Evolutionary conservation across 192 early-diverging fungal genomes (phyloP).

Genomic region (Backusella mclennaniae): DNA sequence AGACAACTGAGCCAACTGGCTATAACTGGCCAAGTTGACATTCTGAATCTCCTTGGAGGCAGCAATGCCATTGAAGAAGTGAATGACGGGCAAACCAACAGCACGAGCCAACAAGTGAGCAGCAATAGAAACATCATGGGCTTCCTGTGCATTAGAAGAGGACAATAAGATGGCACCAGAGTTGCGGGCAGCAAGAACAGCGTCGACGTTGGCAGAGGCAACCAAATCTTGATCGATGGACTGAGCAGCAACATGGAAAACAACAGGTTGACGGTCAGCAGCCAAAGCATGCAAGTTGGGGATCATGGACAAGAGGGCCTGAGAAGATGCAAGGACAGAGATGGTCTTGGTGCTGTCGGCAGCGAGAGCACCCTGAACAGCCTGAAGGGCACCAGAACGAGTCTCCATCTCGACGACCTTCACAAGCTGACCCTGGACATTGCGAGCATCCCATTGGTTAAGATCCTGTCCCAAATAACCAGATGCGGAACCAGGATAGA

Average conservation of each 20-base stretch:
- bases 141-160: conserved; percentile 80
- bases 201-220: conserved; percentile 59
- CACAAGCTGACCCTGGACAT: conserved; percentile 66
- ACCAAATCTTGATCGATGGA: conserved; percentile 60
- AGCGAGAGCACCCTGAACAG: conserved; percentile 73
- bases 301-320: conserved; percentile 78
- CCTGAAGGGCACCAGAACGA: conserved; percentile 72
- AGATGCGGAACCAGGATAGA: conserved; percentile 73
- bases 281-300: conserved; percentile 79
- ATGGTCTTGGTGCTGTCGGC: conserved; percentile 36
- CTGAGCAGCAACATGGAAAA: conserved; percentile 82
- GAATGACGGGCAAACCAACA: conserved; percentile 70
- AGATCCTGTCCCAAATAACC: conserved; percentile 62
- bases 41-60: conserved; percentile 50
- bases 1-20: conserved; percentile 46
- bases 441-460: conserved; percentile 67
- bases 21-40: conserved; percentile 53
- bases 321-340: conserved; percentile 68
- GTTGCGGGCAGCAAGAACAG: conserved; percentile 73
- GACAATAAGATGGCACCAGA: conserved; percentile 77
- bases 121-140: conserved; percentile 84
- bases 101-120: conserved; percentile 75
- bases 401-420: conserved; percentile 79
- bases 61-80: conserved; percentile 74
- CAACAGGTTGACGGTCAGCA: conserved; percentile 56